Evolutionary conservation across 805 yeast genomes (phyloP).

Genomic region (Danielozyma ontarioensis): DNA sequence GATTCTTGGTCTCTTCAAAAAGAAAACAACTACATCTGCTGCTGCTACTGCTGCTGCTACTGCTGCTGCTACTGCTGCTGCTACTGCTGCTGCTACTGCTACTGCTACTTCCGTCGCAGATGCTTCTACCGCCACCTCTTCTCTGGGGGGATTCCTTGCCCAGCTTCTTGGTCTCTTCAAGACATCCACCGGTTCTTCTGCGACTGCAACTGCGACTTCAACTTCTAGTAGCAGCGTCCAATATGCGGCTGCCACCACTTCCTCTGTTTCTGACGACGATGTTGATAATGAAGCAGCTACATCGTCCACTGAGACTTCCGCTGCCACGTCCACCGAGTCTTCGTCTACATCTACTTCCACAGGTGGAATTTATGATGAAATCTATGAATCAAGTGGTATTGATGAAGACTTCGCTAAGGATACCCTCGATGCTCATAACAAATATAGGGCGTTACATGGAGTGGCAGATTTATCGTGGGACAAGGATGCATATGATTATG

Average conservation of each 20-base stretch:
- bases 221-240: slow-evolving; percentile 1
- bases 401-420: slow-evolving; percentile 24
- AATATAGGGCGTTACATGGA: slow-evolving; percentile 25
- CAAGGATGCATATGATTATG: slow-evolving; percentile 25
- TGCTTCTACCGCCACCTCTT: slow-evolving; percentile 8
- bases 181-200: slow-evolving; percentile 2
- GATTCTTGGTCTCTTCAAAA: too few species aligned
- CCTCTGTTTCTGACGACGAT: slow-evolving; percentile 9
- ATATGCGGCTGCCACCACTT: slow-evolving; percentile 1
- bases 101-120: slow-evolving; percentile 8
- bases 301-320: slow-evolving; percentile 25
- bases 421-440: slow-evolving; percentile 29
- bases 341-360: slow-evolving; percentile 2
- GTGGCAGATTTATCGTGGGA: slow-evolving; percentile 28
- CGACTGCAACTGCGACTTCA: slow-evolving; percentile 6
- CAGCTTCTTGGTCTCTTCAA: neutral
- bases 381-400: slow-evolving; percentile 15
- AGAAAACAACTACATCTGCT: slow-evolving; percentile 1
- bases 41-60: slow-evolving; percentile 4
- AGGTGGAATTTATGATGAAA: slow-evolving; percentile 8
- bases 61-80: slow-evolving; percentile 1
- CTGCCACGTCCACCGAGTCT: slow-evolving; percentile 9
- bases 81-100: slow-evolving; percentile 1
- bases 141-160: slow-evolving; percentile 2
- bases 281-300: slow-evolving; percentile 17